Percentiles rank a stretch among this genome's conserved stretches.
Conservation (phyloP, 2,329 filamentous ascomycete genomes). For the Ascochyta koolunga region DNA sequence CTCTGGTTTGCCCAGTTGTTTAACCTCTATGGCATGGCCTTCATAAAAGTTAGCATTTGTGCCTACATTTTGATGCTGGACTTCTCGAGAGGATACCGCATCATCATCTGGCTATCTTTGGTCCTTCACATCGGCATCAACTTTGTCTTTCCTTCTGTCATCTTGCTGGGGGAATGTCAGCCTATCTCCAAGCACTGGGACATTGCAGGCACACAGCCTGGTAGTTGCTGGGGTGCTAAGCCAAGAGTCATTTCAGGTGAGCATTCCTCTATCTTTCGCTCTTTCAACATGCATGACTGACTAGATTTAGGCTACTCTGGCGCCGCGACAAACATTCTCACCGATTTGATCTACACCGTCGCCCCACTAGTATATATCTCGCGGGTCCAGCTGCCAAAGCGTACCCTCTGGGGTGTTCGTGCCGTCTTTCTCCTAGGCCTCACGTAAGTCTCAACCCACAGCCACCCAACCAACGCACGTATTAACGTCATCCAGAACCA, state of each 20-base stretch:
- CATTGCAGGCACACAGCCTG: conserved; percentile 24
- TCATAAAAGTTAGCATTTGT: conserved; percentile 37
- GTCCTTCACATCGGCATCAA: conserved; percentile 29
- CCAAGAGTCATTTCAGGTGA: conserved; percentile 32
- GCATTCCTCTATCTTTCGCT: background rate
- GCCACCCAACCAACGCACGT: too few relatives aligned
- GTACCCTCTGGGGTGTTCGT: conserved; percentile 35
- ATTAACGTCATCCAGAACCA: conserved; percentile 24
- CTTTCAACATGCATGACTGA: background rate
- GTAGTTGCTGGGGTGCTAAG: conserved; percentile 29
- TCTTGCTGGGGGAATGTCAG: conserved; percentile 30
- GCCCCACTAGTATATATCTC: conserved; percentile 33
- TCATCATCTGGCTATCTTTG: conserved; percentile 30
- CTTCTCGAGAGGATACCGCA: conserved; percentile 29
- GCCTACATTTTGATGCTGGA: conserved; percentile 36
- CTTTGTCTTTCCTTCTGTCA: conserved; percentile 31
- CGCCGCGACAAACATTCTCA: conserved; percentile 33
- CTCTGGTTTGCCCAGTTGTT: conserved; percentile 34
- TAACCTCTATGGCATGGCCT: conserved; percentile 36
- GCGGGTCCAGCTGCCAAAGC: conserved; percentile 30
- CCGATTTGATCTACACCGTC: conserved; percentile 33
- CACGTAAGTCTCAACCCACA: conserved; percentile 19
- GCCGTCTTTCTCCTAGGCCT: conserved; percentile 36
- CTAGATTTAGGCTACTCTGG: conserved; percentile 26
- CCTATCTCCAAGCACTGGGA: conserved; percentile 35